Percentiles rank a stretch among this genome's conserved stretches.
phyloP scores from a whole-genome alignment of 331 rosid genomes.

The Quercus lobata region DNA sequence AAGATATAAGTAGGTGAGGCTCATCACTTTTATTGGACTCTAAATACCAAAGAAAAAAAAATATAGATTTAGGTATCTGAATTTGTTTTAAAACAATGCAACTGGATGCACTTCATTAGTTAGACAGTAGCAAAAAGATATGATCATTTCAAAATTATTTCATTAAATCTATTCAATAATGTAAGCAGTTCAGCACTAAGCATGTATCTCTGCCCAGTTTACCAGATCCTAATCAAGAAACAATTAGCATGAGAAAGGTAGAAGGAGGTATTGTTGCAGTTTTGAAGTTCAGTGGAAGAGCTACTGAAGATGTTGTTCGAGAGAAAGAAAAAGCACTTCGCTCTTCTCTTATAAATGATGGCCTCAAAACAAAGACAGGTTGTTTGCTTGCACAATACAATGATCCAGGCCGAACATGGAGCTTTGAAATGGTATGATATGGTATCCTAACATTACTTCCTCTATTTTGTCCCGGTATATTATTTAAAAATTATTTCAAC shows the following conservation, averaged over 20 bases:
- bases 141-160: neutral
- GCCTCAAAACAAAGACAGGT: constrained; percentile 62
- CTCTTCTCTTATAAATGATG: constrained; percentile 42
- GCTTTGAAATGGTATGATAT: constrained; percentile 58
- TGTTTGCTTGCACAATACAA: constrained; percentile 89
- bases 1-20: constrained; percentile 47
- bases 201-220: constrained; percentile 40
- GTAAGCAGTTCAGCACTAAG: neutral
- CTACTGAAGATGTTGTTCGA: constrained; percentile 47
- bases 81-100: neutral
- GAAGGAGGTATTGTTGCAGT: constrained; percentile 75
- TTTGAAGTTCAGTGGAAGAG: constrained; percentile 68
- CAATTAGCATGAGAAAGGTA: constrained; percentile 51
- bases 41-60: neutral
- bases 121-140: neutral
- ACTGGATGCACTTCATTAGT: neutral
- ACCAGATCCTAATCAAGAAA: constrained; percentile 69
- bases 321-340: constrained; percentile 55
- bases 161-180: neutral
- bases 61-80: neutral
- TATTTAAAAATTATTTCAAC: neutral
- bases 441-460: neutral
- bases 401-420: constrained; percentile 80
- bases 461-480: neutral
- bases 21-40: constrained; percentile 8